Evolutionary conservation across 1,139 yeast genomes (phyloP).

Genomic region (Fermentozyma sake): DNA sequence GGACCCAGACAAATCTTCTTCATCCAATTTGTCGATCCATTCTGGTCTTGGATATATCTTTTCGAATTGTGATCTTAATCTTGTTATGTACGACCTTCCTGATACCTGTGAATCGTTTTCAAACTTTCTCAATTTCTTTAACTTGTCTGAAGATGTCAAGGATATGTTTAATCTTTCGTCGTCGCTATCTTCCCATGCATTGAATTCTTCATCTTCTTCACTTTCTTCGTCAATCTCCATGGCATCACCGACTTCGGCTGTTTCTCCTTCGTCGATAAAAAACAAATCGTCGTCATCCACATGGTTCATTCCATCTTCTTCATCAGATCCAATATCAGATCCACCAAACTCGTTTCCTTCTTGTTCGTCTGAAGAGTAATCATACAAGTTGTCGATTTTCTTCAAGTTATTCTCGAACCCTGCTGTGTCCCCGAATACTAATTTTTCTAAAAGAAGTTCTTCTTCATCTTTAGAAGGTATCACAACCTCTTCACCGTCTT

Average conservation of each 20-base stretch:
- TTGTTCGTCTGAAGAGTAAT: conserved; percentile 42
- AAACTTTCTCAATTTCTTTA: conserved; percentile 66
- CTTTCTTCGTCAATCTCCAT: conserved; percentile 36
- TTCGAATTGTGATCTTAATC: conserved; percentile 82
- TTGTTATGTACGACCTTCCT: conserved; percentile 64
- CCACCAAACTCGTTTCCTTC: conserved; percentile 20
- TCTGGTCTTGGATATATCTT: conserved; percentile 82
- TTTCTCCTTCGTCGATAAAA: conserved; percentile 57
- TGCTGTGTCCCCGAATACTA: conserved; percentile 84
- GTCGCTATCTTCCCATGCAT: conserved; percentile 91
- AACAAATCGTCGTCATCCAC: conserved; percentile 60
- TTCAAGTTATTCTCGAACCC: conserved; percentile 71
- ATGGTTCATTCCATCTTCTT: conserved; percentile 27
- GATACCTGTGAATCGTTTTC: conserved; percentile 55
- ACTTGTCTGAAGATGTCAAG: conserved; percentile 52
- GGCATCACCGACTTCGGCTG: conserved; percentile 23
- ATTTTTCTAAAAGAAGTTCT: conserved; percentile 70
- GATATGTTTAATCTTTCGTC: conserved; percentile 73
- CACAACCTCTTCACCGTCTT: conserved; percentile 26
- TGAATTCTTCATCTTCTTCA: conserved; percentile 32
- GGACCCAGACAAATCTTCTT: conserved; percentile 20
- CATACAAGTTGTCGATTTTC: conserved; percentile 53
- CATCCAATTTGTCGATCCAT: conserved; percentile 61
- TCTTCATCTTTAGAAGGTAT: conserved; percentile 77
- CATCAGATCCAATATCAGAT: conserved; percentile 23